phyloP scores from a whole-genome alignment of 2,329 filamentous ascomycete species.

The Fusarium newnesense region DNA sequence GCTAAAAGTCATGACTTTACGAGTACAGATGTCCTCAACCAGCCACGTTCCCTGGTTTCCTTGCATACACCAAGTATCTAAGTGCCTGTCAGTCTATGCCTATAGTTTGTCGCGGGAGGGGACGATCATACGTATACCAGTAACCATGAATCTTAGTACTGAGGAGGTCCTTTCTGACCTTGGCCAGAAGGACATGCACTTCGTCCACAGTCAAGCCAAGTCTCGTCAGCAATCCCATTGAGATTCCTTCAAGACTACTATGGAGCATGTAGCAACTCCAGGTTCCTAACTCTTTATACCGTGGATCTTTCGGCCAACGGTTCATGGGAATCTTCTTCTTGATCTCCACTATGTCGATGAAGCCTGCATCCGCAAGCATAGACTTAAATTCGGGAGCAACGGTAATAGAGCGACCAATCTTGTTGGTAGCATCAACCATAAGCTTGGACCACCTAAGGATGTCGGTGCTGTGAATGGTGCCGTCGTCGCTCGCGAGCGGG shows the following conservation, averaged over 20 bases:
- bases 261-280: not conserved
- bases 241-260: not conserved
- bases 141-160: not conserved
- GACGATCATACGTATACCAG: not conserved
- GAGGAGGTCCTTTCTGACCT: rapidly evolving
- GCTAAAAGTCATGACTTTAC: too few relatives aligned
- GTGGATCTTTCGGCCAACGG: not conserved
- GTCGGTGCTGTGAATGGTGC: not conserved
- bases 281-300: not conserved
- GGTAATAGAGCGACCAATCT: not conserved
- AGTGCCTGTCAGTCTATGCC: not conserved
- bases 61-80: not conserved
- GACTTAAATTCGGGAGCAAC: not conserved
- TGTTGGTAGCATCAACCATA: rapidly evolving
- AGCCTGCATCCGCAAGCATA: not conserved
- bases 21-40: not conserved
- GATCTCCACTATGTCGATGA: not conserved
- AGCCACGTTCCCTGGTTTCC: not conserved
- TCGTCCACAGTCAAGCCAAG: not conserved
- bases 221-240: not conserved
- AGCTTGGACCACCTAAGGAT: not conserved
- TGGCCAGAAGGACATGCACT: not conserved
- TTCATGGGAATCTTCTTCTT: not conserved
- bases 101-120: not conserved
- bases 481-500: not conserved